Base-by-base conservation (phyloP, 345 rosid genomes). In the Cardamine chenopodiifolia region DNA sequence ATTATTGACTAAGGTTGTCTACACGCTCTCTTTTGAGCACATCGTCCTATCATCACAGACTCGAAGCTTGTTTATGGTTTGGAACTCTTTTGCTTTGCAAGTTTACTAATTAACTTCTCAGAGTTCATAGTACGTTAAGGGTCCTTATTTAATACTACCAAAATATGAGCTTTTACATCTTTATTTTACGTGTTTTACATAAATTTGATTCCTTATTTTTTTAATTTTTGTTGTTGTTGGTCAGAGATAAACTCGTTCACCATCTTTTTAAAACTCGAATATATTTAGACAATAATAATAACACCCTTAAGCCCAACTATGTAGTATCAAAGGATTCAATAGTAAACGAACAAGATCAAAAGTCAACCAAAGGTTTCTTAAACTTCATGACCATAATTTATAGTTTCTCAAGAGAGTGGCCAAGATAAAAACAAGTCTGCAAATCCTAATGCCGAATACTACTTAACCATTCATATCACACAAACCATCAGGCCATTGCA, bases 391-490 rank as follows among this genome's bases (percentile, higher is more conserved):
- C 66, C 80, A 76, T 47, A 55, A 22, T 17, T 63, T 26, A 6
- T 31, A 55, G 80, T 68, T 66, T 70, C 70, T 69, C 47, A 25
- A 47, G 50, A 54, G 31, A 34, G 35, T 69, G 65, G 70, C 37
- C 66, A 76, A n/a, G 14, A 74, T 59, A 15, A 70, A 35, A 70
- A 56, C 32, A 77, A 64, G 65, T 10, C 62, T 34, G 76, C 54
- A 70, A 62, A 62, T 70, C 72, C 80, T 77, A 77, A 63, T 17
- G 45, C 54, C 60, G 29, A 55, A 19, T 15, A 63, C 54, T 62
- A 44, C 53, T 61, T 40, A 61, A 19, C 70, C 62, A 59, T 59
- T 75, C 20, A 62, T 76, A 77, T 70, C 72, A 77, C 76, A 77
- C 67, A 64, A 56, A 8, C 45, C 69, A 56, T 61, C 70, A 62